phyloP scores from a whole-genome alignment of 306 rosid genomes.

The Sechiopsis laciniata region DNA sequence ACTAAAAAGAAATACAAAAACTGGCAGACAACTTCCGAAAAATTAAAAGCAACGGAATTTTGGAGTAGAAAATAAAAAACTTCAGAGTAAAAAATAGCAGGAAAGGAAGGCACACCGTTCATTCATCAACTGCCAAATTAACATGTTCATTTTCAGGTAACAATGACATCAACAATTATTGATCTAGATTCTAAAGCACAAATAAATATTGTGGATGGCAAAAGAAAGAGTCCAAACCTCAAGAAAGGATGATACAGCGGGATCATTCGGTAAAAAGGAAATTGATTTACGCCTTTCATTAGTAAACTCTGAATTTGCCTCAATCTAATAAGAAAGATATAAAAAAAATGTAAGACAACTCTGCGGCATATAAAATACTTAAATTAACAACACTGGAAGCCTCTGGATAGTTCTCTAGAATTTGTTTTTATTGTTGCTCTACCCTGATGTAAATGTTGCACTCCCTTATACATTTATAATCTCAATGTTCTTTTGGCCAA shows the following conservation, averaged over 20 bases:
- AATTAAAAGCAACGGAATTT: not conserved
- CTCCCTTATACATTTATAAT: not conserved
- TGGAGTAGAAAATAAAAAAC: conserved; percentile 1
- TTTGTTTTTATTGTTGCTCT: not conserved
- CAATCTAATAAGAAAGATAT: conserved; percentile 42
- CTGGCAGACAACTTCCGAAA: not conserved
- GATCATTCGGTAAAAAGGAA: conserved; percentile 66
- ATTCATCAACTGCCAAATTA: not conserved
- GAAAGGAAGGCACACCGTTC: not conserved
- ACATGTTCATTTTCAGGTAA: not conserved
- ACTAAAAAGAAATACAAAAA: not conserved
- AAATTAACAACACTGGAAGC: not conserved
- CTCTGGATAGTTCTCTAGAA: not conserved
- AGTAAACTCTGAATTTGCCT: conserved; percentile 58
- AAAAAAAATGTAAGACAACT: not conserved
- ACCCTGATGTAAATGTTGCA: not conserved
- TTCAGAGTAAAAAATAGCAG: not conserved
- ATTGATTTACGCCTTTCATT: conserved; percentile 59
- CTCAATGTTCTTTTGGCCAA: not conserved
- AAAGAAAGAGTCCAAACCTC: conserved; percentile 45
- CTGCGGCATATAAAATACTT: conserved; percentile 12
- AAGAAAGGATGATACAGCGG: conserved; percentile 54
- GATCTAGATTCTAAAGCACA: not conserved
- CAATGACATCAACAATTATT: not conserved
- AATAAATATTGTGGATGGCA: conserved; percentile 11